Evolutionary conservation across 2,329 filamentous ascomycete genomes (phyloP).

Genomic region (Botrytis medusae): DNA sequence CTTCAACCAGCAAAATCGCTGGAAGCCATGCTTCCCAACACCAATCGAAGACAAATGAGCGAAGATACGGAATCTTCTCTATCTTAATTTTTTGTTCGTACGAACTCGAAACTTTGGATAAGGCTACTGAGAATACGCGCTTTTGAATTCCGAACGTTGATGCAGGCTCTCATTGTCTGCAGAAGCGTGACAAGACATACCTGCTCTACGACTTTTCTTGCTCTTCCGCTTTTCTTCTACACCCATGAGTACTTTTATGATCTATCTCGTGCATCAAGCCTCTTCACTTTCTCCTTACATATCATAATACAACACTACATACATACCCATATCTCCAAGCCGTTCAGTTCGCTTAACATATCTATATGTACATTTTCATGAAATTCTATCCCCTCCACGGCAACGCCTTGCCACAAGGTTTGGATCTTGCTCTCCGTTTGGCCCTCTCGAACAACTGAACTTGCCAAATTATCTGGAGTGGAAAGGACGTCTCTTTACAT

Average conservation of each 20-base stretch:
- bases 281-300: neutral
- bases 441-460: too few species aligned
- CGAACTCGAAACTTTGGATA: neutral
- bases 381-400: neutral
- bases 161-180: neutral
- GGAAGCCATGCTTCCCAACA: neutral
- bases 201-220: neutral
- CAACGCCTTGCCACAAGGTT: accelerated
- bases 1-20: neutral
- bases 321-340: neutral
- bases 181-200: neutral
- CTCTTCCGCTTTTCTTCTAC: neutral
- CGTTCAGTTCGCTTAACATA: neutral
- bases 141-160: neutral
- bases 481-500: too few species aligned
- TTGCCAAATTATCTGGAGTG: too few species aligned
- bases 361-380: neutral
- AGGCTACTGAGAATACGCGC: neutral
- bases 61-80: neutral
- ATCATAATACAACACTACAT: neutral
- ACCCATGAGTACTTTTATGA: neutral
- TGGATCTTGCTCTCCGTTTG: too few species aligned
- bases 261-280: neutral
- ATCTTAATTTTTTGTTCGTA: neutral
- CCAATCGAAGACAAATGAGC: neutral